These are phyloP conservation scores for Monilinia fructigena DNA, from an alignment of 2,329 filamentous ascomycete genomes.

Conservation along the genomic window DNA sequence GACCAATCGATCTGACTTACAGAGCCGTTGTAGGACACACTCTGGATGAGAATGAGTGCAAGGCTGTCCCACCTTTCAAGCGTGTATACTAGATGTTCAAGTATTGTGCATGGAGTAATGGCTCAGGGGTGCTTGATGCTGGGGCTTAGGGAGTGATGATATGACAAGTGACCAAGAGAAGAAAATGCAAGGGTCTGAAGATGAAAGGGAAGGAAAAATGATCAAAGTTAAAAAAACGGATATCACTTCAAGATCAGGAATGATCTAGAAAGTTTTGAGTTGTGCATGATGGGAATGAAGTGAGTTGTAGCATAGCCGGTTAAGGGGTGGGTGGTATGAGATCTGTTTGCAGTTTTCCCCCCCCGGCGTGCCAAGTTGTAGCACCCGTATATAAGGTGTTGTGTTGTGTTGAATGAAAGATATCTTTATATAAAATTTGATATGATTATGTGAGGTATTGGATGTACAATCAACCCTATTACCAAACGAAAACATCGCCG, in stretches of 20 bases:
- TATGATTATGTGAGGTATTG: not conserved
- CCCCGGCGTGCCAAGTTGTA: conserved; percentile 2
- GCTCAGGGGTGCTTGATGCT: not conserved
- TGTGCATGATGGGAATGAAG: not conserved
- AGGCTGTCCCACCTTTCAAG: conserved; percentile 95
- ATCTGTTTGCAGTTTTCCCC: not conserved
- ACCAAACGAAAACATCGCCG: too few relatives aligned
- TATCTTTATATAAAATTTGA: not conserved
- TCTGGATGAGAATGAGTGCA: conserved; percentile 93
- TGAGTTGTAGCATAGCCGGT: conserved; percentile 16
- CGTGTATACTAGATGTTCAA: conserved; percentile 66
- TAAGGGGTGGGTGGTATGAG: conserved; percentile 11
- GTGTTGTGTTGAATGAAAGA: conserved; percentile 3
- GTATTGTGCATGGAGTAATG: conserved; percentile 12
- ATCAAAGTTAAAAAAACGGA: not conserved
- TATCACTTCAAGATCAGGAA: conserved; percentile 11
- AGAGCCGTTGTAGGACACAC: conserved; percentile 78
- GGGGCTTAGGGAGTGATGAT: not conserved
- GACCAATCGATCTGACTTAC: conserved; percentile 83
- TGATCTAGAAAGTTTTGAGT: conserved; percentile 8
- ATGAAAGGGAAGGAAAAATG: not conserved
- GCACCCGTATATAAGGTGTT: not conserved
- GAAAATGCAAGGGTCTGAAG: not conserved
- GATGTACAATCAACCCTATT: too few relatives aligned
- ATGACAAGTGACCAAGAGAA: conserved; percentile 8